Evolutionary conservation across 306 rosid species (phyloP).

Genomic region (Cicer arietinum): DNA sequence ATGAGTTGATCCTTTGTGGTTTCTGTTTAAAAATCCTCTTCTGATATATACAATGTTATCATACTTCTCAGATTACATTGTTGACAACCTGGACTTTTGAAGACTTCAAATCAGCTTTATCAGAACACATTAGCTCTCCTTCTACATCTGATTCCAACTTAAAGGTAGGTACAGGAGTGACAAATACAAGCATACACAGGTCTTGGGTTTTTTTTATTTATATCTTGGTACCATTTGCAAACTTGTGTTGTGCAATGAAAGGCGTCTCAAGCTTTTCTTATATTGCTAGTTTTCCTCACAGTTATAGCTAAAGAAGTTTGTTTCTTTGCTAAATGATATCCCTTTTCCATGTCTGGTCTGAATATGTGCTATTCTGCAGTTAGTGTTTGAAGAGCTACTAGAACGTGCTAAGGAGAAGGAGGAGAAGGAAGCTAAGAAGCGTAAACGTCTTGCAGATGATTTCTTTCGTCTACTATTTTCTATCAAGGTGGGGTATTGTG

Average conservation of each 20-base stretch:
- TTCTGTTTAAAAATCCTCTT: slow-evolving; percentile 36
- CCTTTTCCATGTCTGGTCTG: slow-evolving; percentile 34
- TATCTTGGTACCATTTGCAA: slow-evolving; percentile 12
- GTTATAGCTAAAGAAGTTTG: slow-evolving; percentile 11
- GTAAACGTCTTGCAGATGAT: slow-evolving; percentile 79
- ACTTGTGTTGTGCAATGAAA: slow-evolving; percentile 27
- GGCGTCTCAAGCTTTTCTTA: slow-evolving; percentile 9
- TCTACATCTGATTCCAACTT: slow-evolving; percentile 73
- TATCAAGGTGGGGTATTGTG: slow-evolving; percentile 63
- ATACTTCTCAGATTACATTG: slow-evolving; percentile 59
- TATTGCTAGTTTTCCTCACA: neutral
- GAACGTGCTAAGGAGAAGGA: slow-evolving; percentile 85
- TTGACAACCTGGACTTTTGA: slow-evolving; percentile 70
- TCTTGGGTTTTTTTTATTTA: slow-evolving; percentile 19
- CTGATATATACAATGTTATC: slow-evolving; percentile 35
- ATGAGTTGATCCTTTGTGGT: slow-evolving; percentile 31
- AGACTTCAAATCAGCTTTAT: slow-evolving; percentile 67
- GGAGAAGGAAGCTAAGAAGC: slow-evolving; percentile 91
- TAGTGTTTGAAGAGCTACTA: slow-evolving; percentile 83
- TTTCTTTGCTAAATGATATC: slow-evolving; percentile 15
- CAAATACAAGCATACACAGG: neutral
- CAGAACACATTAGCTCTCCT: slow-evolving; percentile 62
- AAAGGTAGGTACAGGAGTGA: slow-evolving; percentile 56
- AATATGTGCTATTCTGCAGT: slow-evolving; percentile 62
- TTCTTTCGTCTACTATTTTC: slow-evolving; percentile 69